Percentiles rank a stretch among this genome's conserved stretches.
These are phyloP conservation scores for Rosa rugosa DNA, from an alignment of 306 rosid species.

Conservation along the genomic window DNA sequence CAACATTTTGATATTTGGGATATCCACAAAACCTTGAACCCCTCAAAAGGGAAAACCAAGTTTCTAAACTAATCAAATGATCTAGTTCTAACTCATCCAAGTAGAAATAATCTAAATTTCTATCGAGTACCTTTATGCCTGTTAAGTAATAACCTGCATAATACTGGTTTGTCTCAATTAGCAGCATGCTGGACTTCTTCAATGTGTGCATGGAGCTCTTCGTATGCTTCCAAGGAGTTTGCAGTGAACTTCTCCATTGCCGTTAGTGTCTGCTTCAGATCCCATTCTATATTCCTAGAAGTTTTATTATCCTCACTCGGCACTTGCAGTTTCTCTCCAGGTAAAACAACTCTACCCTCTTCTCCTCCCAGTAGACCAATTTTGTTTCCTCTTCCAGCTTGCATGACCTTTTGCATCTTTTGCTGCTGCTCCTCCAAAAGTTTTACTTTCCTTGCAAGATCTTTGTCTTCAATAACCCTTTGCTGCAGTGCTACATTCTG, in stretches of 20 bases:
- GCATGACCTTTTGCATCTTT: conserved; percentile 48
- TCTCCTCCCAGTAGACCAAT: conserved; percentile 27
- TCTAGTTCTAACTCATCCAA: neutral
- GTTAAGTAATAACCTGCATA: neutral
- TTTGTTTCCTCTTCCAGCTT: conserved; percentile 38
- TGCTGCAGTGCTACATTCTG: conserved; percentile 44
- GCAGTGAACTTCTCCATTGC: conserved; percentile 59
- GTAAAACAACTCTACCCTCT: conserved; percentile 19
- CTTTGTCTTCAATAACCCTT: conserved; percentile 47
- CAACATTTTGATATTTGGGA: neutral
- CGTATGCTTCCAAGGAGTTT: conserved; percentile 45
- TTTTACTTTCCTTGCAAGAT: conserved; percentile 49
- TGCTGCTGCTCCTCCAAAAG: conserved; percentile 50
- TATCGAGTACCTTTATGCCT: neutral
- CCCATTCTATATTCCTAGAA: conserved; percentile 27
- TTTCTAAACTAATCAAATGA: neutral
- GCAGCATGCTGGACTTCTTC: conserved; percentile 22
- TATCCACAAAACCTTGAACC: neutral
- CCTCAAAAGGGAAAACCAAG: neutral
- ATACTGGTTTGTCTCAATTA: neutral
- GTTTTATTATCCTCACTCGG: conserved; percentile 1
- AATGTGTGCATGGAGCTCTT: conserved; percentile 54
- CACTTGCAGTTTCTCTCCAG: conserved; percentile 21
- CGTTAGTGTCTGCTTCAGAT: conserved; percentile 51
- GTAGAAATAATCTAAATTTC: neutral